A percentile compares a stretch with the other conserved stretches of the same genome.
phyloP scores from a whole-genome alignment of 192 early-diverging fungal genomes.

The Coemansia sp. region DNA sequence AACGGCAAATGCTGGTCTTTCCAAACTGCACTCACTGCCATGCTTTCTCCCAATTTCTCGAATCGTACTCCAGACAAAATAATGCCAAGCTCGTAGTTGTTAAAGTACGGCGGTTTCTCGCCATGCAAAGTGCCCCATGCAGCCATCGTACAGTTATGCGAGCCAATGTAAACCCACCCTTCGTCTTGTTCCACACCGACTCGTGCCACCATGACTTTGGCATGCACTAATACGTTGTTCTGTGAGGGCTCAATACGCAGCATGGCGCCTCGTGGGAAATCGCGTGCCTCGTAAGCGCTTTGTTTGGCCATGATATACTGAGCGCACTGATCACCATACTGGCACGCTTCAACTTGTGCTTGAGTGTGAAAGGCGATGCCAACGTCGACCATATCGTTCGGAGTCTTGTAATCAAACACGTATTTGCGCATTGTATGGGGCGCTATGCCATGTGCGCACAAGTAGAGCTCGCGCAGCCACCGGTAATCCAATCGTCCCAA shows the following conservation, averaged over 20 bases:
- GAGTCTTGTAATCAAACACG: background rate
- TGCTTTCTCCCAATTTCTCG: no score
- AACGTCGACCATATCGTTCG: constrained; percentile 25
- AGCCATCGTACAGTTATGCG: constrained; percentile 42
- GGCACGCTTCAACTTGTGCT: constrained; percentile 6
- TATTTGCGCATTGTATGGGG: background rate
- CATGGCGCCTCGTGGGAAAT: constrained; percentile 14
- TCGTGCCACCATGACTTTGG: constrained; percentile 31
- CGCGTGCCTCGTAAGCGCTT: background rate
- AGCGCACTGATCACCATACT: background rate
- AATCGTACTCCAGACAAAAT: background rate
- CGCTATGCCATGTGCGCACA: constrained; percentile 20
- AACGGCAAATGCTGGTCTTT: no score
- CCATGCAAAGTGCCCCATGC: constrained; percentile 28
- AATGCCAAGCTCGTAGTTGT: constrained; percentile 48
- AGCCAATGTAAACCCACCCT: constrained; percentile 45
- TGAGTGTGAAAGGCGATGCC: constrained; percentile 35
- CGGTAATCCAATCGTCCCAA: constrained; percentile 18
- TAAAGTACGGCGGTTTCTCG: constrained; percentile 9
- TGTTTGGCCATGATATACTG: constrained; percentile 6
- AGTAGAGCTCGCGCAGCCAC: constrained; percentile 42
- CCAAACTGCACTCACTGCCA: no score
- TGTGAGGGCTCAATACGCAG: constrained; percentile 5
- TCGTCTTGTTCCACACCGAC: constrained; percentile 5
- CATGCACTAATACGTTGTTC: constrained; percentile 20